These are phyloP conservation scores for Fusarium tjaetaba DNA, from an alignment of 2,329 filamentous ascomycete species.

Conservation along the genomic window DNA sequence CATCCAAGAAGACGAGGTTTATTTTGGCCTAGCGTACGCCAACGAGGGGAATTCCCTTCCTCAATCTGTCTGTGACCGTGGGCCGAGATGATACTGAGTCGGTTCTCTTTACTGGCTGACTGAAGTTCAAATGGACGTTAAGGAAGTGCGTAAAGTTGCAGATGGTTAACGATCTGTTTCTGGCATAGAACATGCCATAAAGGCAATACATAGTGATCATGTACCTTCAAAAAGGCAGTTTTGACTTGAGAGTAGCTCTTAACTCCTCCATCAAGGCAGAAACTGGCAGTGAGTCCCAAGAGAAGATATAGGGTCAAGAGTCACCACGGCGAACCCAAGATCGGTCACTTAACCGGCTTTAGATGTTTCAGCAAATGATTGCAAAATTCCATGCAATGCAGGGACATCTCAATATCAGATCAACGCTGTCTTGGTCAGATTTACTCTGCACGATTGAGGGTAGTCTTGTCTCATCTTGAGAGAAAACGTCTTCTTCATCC, in stretches of 20 bases:
- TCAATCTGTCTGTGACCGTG: too few species aligned
- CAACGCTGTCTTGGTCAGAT: neutral
- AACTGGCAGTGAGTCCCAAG: neutral
- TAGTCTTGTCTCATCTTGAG: neutral
- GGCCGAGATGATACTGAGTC: neutral
- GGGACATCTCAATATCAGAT: too few species aligned
- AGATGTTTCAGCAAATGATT: rapidly evolving
- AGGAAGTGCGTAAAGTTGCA: neutral
- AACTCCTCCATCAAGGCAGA: neutral
- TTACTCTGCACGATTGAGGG: neutral
- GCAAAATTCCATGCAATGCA: too few species aligned
- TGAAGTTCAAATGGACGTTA: neutral
- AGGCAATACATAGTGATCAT: too few species aligned
- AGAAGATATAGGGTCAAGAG: neutral
- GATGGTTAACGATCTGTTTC: neutral
- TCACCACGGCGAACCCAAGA: neutral
- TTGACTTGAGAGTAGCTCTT: neutral
- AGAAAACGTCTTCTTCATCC: neutral
- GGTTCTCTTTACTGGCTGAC: neutral
- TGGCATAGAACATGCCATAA: neutral
- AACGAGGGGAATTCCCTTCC: rapidly evolving
- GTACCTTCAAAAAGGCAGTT: neutral
- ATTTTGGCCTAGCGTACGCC: rapidly evolving
- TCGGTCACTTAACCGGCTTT: neutral
- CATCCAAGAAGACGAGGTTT: too few species aligned